These are phyloP conservation scores for Eucalyptus curtisii DNA, from an alignment of 345 rosid species.

Conservation along the genomic window DNA sequence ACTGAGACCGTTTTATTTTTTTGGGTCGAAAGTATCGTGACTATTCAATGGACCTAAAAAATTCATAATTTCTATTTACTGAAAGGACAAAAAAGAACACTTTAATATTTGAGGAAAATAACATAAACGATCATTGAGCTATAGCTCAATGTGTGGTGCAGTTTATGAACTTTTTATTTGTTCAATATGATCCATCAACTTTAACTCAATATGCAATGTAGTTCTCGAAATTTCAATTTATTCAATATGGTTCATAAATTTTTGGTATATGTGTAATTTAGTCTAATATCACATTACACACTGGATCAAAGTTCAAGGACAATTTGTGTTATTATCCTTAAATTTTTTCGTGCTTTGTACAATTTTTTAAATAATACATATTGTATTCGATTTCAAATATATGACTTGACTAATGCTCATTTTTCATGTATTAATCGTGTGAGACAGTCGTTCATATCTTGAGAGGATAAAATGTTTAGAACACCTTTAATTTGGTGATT, in stretches of 20 bases:
- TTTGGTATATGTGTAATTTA: no score
- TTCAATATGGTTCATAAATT: rapidly evolving
- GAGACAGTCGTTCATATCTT: background rate
- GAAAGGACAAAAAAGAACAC: background rate
- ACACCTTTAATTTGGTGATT: background rate
- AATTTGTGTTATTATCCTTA: rapidly evolving
- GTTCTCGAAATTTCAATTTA: rapidly evolving
- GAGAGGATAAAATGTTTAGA: background rate
- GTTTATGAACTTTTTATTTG: rapidly evolving
- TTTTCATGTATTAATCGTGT: background rate
- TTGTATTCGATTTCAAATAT: background rate
- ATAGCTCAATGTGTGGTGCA: rapidly evolving
- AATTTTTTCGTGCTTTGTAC: background rate
- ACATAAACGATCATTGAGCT: rapidly evolving
- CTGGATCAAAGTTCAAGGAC: rapidly evolving
- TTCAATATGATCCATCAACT: rapidly evolving
- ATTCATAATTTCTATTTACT: background rate
- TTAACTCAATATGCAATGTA: rapidly evolving
- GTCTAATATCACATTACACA: rapidly evolving
- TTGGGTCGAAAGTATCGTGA: background rate
- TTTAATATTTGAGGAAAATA: no score
- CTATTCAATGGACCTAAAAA: background rate
- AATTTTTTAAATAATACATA: background rate
- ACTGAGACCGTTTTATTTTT: background rate
- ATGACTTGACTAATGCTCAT: background rate